Base-by-base conservation (phyloP, 495 filamentous ascomycete species). In the Chaetomium tenue region DNA sequence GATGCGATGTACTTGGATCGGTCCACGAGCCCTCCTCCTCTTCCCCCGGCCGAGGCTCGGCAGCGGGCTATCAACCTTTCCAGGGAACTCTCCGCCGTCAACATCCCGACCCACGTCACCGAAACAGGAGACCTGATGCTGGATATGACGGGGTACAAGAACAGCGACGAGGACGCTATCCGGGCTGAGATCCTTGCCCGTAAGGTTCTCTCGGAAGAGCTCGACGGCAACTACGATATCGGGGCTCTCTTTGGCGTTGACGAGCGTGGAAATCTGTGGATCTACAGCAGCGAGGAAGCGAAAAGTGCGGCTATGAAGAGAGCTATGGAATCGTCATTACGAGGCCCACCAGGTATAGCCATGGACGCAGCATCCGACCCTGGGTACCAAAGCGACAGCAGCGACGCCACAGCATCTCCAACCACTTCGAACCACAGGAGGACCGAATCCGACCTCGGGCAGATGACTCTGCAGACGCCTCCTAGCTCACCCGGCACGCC, bases 91-190 rank as follows among this genome's bases (percentile, higher is more conserved):
- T 89, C 89, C 25, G 84, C 83, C 1, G 94, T 91, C 33, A 97
- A 98, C 71, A 98, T 98, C 58, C 91, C 88, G 20, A 93, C 89
- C 33, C 90, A 92, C 68, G 86, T 98, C 39, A 98, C 87, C 3
- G 93, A 97, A 28, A 89, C 83, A 1, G 94, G 95, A n/a, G 95
- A 98, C 75, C 78, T 98, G 40, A 98, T 97, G 93, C 77, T 98
- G 63, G 94, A 98, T 71, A 97, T 98, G 92, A 93, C 92, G 3
- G 91, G 91, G 0, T 97, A 96, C 72, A 98, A 97, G 71, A 88
- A 87, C 70, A 92, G 87, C 68, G 92, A 96, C 58, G 93, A 96
- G 68, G 92, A 98, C 70, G 89, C 92, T 15, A 78, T 97, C 59
- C 86, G 91, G 46, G 93, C 94, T 5, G 95, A 99, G 74, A 85